phyloP scores from a whole-genome alignment of 2,329 filamentous ascomycete species.

The Pseudogymnoascus sp. region DNA sequence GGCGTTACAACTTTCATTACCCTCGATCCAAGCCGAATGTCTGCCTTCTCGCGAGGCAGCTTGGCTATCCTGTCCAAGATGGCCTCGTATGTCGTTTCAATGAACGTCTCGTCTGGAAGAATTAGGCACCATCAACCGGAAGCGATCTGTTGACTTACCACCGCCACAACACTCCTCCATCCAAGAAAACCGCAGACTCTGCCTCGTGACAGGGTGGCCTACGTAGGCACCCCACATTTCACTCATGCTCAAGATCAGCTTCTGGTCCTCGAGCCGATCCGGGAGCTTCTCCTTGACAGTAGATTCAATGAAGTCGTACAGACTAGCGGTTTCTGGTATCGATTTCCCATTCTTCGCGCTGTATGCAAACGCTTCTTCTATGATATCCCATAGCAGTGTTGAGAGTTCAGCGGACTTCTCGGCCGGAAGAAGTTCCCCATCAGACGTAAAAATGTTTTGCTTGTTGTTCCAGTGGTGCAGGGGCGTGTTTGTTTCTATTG shows the following conservation, averaged over 20 bases:
- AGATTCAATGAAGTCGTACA: slow-evolving; percentile 47
- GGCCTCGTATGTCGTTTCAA: slow-evolving; percentile 24
- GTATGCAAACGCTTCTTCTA: slow-evolving; percentile 45
- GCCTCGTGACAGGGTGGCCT: slow-evolving; percentile 40
- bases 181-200: slow-evolving; percentile 52
- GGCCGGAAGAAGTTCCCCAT: slow-evolving; percentile 33
- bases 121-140: neutral
- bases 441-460: slow-evolving; percentile 38
- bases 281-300: slow-evolving; percentile 39
- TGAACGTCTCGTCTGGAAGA: slow-evolving; percentile 16
- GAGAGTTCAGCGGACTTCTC: slow-evolving; percentile 25
- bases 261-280: slow-evolving; percentile 33
- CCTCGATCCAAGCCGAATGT: slow-evolving; percentile 22
- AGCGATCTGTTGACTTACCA: slow-evolving; percentile 20
- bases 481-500: slow-evolving; percentile 40
- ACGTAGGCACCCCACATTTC: slow-evolving; percentile 46
- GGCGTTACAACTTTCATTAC: slow-evolving; percentile 17
- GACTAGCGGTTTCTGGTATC: slow-evolving; percentile 41
- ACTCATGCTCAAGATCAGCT: slow-evolving; percentile 33
- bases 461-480: slow-evolving; percentile 41
- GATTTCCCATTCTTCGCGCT: slow-evolving; percentile 42
- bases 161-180: slow-evolving; percentile 52
- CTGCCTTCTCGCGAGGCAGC: slow-evolving; percentile 19
- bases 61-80: slow-evolving; percentile 25
- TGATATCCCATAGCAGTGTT: slow-evolving; percentile 44